phyloP scores from a whole-genome alignment of 2,329 filamentous ascomycete genomes.

The Tympanopsis confertula region DNA sequence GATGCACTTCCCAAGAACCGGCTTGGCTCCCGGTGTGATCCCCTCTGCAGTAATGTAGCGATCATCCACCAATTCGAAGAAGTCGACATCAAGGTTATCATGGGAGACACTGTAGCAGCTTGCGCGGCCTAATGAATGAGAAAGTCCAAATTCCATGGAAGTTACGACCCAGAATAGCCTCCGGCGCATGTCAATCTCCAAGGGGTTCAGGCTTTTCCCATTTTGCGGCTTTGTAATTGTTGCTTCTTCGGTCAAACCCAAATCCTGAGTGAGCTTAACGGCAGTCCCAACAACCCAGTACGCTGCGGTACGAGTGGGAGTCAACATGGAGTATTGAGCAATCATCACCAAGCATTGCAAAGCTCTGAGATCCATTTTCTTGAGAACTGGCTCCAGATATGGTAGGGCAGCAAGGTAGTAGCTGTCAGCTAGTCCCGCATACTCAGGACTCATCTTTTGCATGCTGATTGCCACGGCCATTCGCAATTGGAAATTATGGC shows the following conservation, averaged over 20 bases:
- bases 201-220: slow-evolving; percentile 33
- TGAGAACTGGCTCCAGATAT: slow-evolving; percentile 42
- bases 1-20: slow-evolving; percentile 51
- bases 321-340: slow-evolving; percentile 51
- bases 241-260: slow-evolving; percentile 49
- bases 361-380: slow-evolving; percentile 46
- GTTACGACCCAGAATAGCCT: slow-evolving; percentile 51
- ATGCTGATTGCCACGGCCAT: slow-evolving; percentile 57
- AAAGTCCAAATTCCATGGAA: slow-evolving; percentile 54
- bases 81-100: slow-evolving; percentile 49
- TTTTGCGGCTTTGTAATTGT: slow-evolving; percentile 37
- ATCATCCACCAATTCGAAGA: slow-evolving; percentile 49
- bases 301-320: slow-evolving; percentile 51
- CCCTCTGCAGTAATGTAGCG: slow-evolving; percentile 45
- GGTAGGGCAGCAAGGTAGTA: slow-evolving; percentile 53
- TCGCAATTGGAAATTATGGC: slow-evolving; percentile 48
- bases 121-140: slow-evolving; percentile 49
- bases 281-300: slow-evolving; percentile 55
- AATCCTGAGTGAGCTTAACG: slow-evolving; percentile 44
- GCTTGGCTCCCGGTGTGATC: slow-evolving; percentile 38
- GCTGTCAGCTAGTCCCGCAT: slow-evolving; percentile 52
- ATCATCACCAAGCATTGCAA: slow-evolving; percentile 52
- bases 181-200: slow-evolving; percentile 53
- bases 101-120: slow-evolving; percentile 43
- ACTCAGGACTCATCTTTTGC: slow-evolving; percentile 52